A percentile compares a stretch with the other conserved stretches of the same genome.
Conservation (phyloP, 768 basidiomycete species). For the Strobilomyces confusus region DNA sequence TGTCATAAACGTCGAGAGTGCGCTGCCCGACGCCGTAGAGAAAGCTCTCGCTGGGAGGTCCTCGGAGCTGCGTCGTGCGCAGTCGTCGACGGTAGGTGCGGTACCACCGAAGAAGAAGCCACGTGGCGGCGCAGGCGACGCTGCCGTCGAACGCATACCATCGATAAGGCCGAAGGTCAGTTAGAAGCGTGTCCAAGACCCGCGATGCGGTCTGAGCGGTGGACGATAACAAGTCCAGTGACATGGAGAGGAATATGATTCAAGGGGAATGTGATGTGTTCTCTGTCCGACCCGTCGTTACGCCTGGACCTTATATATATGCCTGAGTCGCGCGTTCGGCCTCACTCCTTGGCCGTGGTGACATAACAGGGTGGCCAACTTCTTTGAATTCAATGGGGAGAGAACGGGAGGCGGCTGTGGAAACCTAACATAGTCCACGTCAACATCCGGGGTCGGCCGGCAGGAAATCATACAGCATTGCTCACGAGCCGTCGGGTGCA, state of each 20-base stretch:
- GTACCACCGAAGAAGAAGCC: conserved; percentile 9
- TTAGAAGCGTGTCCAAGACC: neutral
- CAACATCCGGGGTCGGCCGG: no score
- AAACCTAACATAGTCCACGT: no score
- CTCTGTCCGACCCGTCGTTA: no score
- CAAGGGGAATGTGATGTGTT: no score
- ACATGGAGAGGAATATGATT: neutral
- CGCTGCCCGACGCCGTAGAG: conserved; percentile 14
- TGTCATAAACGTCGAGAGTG: neutral
- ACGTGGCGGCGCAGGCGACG: neutral
- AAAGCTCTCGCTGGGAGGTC: conserved; percentile 16
- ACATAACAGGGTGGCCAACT: no score
- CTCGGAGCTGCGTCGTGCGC: conserved; percentile 10
- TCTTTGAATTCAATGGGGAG: no score
- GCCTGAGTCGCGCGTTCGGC: no score
- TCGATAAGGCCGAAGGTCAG: neutral
- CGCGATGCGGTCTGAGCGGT: neutral
- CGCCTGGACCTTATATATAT: no score
- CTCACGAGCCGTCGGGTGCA: no score
- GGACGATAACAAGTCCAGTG: neutral
- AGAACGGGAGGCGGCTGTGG: no score
- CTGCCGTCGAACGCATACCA: neutral
- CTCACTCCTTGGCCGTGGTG: no score
- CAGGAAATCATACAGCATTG: no score
- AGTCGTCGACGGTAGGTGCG: neutral